Evolutionary conservation across 208 protist genomes (phyloP).

Genomic region (Zelonia costaricensis): DNA sequence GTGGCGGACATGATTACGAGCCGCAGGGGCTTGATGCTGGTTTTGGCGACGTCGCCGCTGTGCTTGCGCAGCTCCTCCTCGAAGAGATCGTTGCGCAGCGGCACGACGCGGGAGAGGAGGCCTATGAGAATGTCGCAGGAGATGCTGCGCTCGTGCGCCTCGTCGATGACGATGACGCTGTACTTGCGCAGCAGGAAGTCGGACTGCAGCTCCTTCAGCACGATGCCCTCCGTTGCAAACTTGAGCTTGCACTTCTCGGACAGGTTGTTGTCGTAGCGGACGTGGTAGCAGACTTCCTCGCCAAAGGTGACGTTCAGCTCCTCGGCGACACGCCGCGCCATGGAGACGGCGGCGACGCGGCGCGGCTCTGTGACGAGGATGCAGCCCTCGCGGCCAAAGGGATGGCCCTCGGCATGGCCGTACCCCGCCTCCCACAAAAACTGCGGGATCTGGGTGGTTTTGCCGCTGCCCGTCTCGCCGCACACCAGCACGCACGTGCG

Average conservation of each 20-base stretch:
- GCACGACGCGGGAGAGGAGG: constrained; percentile 97
- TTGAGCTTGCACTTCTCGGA: constrained; percentile 92
- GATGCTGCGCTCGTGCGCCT: constrained; percentile 96
- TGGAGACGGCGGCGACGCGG: constrained; percentile 99
- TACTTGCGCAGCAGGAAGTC: constrained; percentile 97
- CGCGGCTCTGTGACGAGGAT: constrained; percentile 98
- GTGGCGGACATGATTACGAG: constrained; percentile 95
- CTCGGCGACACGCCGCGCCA: constrained; percentile 98
- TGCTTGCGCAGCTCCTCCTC: constrained; percentile 63
- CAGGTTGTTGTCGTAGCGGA: constrained; percentile 98
- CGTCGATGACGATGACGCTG: constrained; percentile 99
- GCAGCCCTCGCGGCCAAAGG: constrained; percentile 74
- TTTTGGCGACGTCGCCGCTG: constrained; percentile 48
- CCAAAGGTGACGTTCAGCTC: constrained; percentile 93
- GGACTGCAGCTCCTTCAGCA: constrained; percentile 97
- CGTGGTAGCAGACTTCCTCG: constrained; percentile 95
- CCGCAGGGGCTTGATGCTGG: constrained; percentile 79
- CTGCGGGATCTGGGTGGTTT: constrained; percentile 96
- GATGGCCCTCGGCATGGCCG: constrained; percentile 65
- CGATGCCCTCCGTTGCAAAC: constrained; percentile 99
- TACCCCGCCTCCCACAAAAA: constrained; percentile 93
- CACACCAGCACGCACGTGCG: constrained; percentile 93
- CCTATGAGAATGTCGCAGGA: constrained; percentile 98
- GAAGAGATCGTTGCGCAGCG: constrained; percentile 91
- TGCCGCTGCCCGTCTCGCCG: constrained; percentile 98